phyloP scores from a whole-genome alignment of 1,284 basidiomycete genomes.

The Dichomitus squalens region DNA sequence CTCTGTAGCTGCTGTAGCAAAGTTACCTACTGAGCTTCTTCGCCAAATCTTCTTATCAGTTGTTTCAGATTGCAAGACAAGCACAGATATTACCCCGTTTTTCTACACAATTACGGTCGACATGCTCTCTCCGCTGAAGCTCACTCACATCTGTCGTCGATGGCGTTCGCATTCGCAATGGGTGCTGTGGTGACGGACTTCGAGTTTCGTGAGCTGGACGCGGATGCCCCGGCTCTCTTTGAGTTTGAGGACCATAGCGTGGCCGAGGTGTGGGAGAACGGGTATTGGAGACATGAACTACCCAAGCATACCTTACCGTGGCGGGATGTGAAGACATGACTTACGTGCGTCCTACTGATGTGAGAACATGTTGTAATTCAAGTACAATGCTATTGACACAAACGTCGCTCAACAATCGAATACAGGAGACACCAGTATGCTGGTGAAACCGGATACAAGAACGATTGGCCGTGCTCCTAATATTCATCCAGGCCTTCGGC shows the following conservation, averaged over 20 bases:
- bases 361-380: too few relatives aligned
- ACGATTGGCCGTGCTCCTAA: too few relatives aligned
- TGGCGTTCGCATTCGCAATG: neutral
- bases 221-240: neutral
- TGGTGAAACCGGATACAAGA: too few relatives aligned
- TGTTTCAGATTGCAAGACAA: neutral
- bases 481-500: conserved; percentile 10
- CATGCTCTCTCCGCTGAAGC: neutral
- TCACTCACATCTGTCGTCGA: neutral
- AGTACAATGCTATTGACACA: too few relatives aligned
- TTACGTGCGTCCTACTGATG: too few relatives aligned
- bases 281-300: neutral
- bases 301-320: neutral
- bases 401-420: too few relatives aligned
- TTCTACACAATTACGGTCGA: neutral
- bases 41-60: neutral
- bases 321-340: too few relatives aligned
- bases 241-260: neutral
- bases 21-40: neutral
- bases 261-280: neutral
- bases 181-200: neutral
- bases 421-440: too few relatives aligned
- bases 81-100: neutral
- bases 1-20: neutral
- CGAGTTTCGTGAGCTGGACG: neutral